phyloP scores from a whole-genome alignment of 768 basidiomycete species.

The Trametes cinnabarina region DNA sequence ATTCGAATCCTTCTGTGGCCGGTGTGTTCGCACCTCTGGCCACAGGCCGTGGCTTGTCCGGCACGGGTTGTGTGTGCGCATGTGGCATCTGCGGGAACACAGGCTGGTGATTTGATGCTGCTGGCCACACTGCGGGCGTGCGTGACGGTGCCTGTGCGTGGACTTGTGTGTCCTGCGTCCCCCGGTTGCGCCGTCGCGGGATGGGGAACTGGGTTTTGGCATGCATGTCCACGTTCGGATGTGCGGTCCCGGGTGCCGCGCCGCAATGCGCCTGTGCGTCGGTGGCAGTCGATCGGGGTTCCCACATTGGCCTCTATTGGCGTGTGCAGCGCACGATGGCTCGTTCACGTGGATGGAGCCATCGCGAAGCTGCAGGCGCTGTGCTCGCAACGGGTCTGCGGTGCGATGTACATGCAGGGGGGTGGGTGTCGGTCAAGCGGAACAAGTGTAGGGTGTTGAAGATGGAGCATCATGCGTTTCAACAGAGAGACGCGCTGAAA shows the following conservation, averaged over 20 bases:
- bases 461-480: conserved; percentile 14
- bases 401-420: neutral
- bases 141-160: conserved; percentile 12
- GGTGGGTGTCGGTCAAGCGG: neutral
- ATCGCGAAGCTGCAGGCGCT: neutral
- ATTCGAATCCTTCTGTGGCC: neutral
- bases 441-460: neutral
- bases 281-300: neutral
- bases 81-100: neutral
- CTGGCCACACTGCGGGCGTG: neutral
- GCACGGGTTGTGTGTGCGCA: conserved; percentile 9
- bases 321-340: neutral
- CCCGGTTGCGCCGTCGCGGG: neutral
- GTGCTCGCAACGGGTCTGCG: neutral
- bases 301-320: neutral
- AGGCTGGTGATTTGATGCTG: conserved; percentile 2
- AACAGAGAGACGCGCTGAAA: neutral
- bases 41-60: conserved; percentile 16
- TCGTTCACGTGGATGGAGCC: conserved; percentile 9
- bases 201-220: neutral
- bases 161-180: conserved; percentile 11
- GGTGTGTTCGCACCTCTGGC: neutral
- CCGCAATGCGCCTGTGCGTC: neutral
- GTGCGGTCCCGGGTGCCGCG: neutral
- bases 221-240: neutral